Conservation (phyloP, 768 basidiomycete species). For the Termitomyces sp. region DNA sequence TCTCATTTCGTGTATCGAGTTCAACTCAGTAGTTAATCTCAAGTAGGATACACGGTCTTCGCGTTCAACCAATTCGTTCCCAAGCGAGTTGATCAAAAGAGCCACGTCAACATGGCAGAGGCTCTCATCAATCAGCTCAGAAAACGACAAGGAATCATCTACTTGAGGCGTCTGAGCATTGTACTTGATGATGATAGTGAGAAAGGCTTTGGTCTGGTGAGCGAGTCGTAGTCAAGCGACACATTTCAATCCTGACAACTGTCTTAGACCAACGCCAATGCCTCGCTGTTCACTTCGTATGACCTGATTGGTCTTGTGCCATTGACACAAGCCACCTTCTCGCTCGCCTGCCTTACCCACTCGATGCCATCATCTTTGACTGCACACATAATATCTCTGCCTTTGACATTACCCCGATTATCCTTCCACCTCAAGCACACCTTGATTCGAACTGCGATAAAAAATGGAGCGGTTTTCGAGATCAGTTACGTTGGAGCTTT, state of each 20-base stretch:
- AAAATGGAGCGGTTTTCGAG: slow-evolving; percentile 83
- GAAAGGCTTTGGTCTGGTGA: slow-evolving; percentile 78
- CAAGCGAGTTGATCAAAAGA: slow-evolving; percentile 68
- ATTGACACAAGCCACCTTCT: slow-evolving; percentile 68
- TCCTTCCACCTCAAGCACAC: slow-evolving; percentile 85
- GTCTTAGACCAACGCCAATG: slow-evolving; percentile 66
- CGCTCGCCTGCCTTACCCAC: slow-evolving; percentile 77
- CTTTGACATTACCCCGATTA: slow-evolving; percentile 72
- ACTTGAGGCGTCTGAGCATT: slow-evolving; percentile 76
- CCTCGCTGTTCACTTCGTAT: slow-evolving; percentile 56
- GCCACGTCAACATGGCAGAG: slow-evolving; percentile 62
- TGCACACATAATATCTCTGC: slow-evolving; percentile 77
- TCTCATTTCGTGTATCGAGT: neutral
- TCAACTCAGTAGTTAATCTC: slow-evolving; percentile 7
- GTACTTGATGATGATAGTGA: slow-evolving; percentile 81
- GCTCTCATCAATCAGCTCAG: slow-evolving; percentile 56
- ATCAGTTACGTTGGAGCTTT: slow-evolving; percentile 75
- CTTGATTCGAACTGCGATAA: slow-evolving; percentile 72
- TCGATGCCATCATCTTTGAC: slow-evolving; percentile 72
- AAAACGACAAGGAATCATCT: slow-evolving; percentile 54
- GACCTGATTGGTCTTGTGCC: slow-evolving; percentile 78
- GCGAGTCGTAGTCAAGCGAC: slow-evolving; percentile 14
- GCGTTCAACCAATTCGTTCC: slow-evolving; percentile 72
- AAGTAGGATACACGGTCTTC: slow-evolving; percentile 86
- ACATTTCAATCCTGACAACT: neutral